Percentiles rank a stretch among this genome's conserved stretches.
Evolutionary conservation across 2,329 filamentous ascomycete species (phyloP).

Genomic region (Fusarium sp.): DNA sequence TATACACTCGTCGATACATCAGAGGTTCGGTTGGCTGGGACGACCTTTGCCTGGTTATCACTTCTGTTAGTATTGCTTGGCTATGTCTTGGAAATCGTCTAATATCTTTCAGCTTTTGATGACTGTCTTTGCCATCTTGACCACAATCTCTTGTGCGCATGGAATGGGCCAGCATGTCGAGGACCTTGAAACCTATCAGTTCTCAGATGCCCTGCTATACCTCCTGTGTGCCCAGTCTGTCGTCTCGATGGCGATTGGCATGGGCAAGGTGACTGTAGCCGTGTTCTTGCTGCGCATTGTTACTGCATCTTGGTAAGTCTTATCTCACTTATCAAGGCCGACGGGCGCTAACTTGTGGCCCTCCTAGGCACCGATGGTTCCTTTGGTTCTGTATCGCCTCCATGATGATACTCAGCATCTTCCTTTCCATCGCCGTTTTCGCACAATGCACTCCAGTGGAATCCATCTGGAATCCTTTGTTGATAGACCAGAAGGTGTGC

Average conservation of each 20-base stretch:
- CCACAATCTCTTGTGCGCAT: conserved; percentile 1
- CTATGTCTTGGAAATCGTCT: neutral
- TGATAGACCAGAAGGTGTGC: conserved; percentile 15
- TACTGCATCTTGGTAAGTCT: conserved; percentile 17
- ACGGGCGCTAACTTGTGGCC: neutral
- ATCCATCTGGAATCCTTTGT: conserved; percentile 15
- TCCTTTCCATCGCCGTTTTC: conserved; percentile 16
- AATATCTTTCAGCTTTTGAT: conserved; percentile 7
- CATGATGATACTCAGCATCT: conserved; percentile 12
- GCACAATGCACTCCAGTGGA: conserved; percentile 20
- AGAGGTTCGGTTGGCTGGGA: conserved; percentile 26
- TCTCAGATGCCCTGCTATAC: conserved; percentile 11
- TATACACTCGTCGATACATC: conserved; percentile 21
- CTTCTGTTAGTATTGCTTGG: conserved; percentile 5
- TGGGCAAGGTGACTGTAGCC: conserved; percentile 22
- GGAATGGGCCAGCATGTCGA: conserved; percentile 25
- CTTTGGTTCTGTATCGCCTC: conserved; percentile 26
- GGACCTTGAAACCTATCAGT: neutral
- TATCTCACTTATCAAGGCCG: neutral
- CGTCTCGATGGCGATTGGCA: conserved; percentile 20
- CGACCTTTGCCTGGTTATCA: conserved; percentile 13
- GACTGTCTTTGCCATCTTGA: conserved; percentile 17
- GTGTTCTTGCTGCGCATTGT: conserved; percentile 25
- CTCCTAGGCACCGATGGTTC: conserved; percentile 14
- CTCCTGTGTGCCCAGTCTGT: conserved; percentile 9